Evolutionary conservation across 73 alveolate species (phyloP).

Genomic region (Symbiodinium pilosum): DNA sequence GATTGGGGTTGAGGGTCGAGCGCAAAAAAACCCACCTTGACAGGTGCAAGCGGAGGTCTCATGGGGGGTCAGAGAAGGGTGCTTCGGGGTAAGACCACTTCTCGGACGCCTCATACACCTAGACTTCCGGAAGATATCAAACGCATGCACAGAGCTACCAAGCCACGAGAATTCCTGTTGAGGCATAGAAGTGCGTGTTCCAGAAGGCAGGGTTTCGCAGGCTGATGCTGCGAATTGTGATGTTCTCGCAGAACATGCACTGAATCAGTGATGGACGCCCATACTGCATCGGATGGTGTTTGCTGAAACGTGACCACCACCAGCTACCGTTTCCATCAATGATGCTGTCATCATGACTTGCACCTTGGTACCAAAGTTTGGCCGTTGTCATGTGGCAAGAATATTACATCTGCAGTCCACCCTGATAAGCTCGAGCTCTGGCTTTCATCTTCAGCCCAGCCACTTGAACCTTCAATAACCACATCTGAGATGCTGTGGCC

Average conservation of each 20-base stretch:
- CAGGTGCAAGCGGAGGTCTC: too few relatives aligned
- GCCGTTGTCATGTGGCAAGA: too few relatives aligned
- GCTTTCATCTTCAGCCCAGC: neutral
- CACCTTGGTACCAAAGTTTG: too few relatives aligned
- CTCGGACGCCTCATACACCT: too few relatives aligned
- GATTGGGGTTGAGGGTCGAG: too few relatives aligned
- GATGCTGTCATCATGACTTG: neutral
- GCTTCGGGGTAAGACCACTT: too few relatives aligned
- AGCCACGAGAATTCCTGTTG: conserved; percentile 17
- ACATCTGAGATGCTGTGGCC: conserved; percentile 47
- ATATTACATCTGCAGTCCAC: too few relatives aligned
- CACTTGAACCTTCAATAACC: conserved; percentile 35
- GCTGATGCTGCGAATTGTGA: neutral
- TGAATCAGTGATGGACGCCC: conserved; percentile 57
- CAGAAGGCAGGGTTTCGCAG: conserved; percentile 65
- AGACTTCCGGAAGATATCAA: neutral
- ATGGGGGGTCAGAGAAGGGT: too few relatives aligned
- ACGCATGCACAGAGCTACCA: neutral
- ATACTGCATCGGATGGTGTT: neutral
- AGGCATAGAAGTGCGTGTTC: conserved; percentile 92
- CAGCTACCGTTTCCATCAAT: conserved; percentile 53
- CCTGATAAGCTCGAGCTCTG: too few relatives aligned
- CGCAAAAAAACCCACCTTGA: too few relatives aligned
- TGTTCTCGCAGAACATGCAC: conserved; percentile 11
- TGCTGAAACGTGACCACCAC: conserved; percentile 68